Conservation (phyloP, 78 protist genomes). For the Dictyostelium intermedium region DNA sequence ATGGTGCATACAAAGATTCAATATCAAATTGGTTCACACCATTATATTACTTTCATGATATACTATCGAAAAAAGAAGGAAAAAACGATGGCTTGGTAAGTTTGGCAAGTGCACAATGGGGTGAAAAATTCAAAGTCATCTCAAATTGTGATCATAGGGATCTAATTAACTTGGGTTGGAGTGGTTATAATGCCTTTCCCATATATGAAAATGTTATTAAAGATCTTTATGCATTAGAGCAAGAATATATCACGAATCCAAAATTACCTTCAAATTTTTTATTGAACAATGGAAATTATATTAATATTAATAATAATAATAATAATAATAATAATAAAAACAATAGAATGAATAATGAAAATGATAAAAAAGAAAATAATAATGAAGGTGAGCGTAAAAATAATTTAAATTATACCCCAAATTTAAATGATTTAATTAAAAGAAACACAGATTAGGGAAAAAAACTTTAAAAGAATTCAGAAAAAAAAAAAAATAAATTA, state of each 20-base stretch:
- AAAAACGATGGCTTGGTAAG: slow-evolving; percentile 56
- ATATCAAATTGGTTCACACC: not conserved
- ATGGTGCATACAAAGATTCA: slow-evolving; percentile 42
- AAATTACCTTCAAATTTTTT: not conserved
- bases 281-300: not conserved
- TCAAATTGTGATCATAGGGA: slow-evolving; percentile 54
- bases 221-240: not conserved
- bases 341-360: no score
- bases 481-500: no score
- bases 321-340: not conserved
- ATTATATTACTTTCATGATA: slow-evolving; percentile 6
- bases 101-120: slow-evolving; percentile 21
- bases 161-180: slow-evolving; percentile 35
- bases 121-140: not conserved
- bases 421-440: not conserved
- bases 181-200: slow-evolving; percentile 30
- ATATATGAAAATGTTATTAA: not conserved
- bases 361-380: not conserved
- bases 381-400: no score
- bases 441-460: not conserved
- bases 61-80: slow-evolving; percentile 30
- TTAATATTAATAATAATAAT: not conserved
- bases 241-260: not conserved
- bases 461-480: no score
- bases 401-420: not conserved